Percentiles rank a stretch among this genome's conserved stretches.
Evolutionary conservation across 495 filamentous ascomycete species (phyloP).

Genomic region (Aspergillus nanangensis): DNA sequence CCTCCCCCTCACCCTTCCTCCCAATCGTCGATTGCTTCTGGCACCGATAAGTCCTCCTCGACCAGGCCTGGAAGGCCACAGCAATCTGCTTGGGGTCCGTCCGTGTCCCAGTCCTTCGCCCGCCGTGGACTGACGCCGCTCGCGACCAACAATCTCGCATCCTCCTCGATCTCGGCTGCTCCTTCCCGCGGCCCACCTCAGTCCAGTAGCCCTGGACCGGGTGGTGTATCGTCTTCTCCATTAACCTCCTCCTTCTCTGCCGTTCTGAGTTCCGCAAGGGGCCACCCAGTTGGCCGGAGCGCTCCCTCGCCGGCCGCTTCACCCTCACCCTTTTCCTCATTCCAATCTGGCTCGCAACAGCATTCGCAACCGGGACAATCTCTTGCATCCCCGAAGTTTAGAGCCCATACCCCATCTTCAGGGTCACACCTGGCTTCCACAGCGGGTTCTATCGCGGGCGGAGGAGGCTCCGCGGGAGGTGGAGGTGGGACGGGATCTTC

Average conservation of each 20-base stretch:
- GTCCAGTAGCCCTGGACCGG: conserved; percentile 41
- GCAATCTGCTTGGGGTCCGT: conserved; percentile 59
- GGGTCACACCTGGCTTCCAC: conserved; percentile 55
- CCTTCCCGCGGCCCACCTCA: conserved; percentile 36
- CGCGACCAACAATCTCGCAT: conserved; percentile 50
- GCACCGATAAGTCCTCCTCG: conserved; percentile 52
- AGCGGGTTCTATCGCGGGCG: conserved; percentile 51
- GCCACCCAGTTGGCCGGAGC: conserved; percentile 45
- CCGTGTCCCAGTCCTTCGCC: conserved; percentile 52
- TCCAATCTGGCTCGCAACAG: conserved; percentile 59
- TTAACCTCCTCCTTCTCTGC: conserved; percentile 52
- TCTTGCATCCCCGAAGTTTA: conserved; percentile 55
- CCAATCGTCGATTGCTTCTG: conserved; percentile 59
- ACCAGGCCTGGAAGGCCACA: conserved; percentile 50
- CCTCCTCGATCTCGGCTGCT: conserved; percentile 37
- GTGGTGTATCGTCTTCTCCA: conserved; percentile 46
- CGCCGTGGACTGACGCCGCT: conserved; percentile 61
- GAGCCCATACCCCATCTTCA: conserved; percentile 57
- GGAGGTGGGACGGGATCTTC: conserved; percentile 49
- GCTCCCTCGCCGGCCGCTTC: conserved; percentile 45
- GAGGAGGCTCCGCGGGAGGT: conserved; percentile 59
- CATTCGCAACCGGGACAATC: conserved; percentile 41
- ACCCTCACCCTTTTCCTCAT: conserved; percentile 48
- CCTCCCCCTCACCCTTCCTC: conserved; percentile 57
- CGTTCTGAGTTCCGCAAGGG: conserved; percentile 46